Percentiles rank a stretch among this genome's conserved stretches.
phyloP scores from a whole-genome alignment of 257 asterid species.

The Petunia axillaris region DNA sequence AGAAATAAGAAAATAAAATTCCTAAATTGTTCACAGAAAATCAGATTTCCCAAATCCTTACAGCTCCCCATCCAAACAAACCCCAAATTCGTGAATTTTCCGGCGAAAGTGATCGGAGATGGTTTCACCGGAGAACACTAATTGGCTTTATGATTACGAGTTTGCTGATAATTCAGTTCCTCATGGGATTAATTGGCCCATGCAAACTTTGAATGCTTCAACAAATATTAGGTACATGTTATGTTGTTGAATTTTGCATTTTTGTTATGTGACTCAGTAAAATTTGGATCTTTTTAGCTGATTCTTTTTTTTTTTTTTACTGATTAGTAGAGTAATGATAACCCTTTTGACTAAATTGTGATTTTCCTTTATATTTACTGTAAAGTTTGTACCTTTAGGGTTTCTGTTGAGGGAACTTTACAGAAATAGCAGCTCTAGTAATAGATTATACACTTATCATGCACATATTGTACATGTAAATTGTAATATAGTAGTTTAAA shows the following conservation, averaged over 20 bases:
- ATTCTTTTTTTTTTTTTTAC: neutral
- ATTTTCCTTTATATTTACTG: neutral
- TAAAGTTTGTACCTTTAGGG: neutral
- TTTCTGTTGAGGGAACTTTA: neutral
- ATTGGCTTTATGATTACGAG: conserved; percentile 90
- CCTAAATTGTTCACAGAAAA: conserved; percentile 15
- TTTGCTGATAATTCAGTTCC: conserved; percentile 69
- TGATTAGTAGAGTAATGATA: neutral
- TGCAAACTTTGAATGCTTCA: conserved; percentile 63
- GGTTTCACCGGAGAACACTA: conserved; percentile 84
- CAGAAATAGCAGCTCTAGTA: no score
- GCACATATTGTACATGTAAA: no score
- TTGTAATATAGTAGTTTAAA: no score
- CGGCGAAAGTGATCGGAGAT: conserved; percentile 51
- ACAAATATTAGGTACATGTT: conserved; percentile 55
- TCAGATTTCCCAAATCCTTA: conserved; percentile 26
- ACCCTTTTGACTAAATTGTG: conserved; percentile 16
- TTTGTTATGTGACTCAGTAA: neutral
- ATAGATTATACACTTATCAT: no score
- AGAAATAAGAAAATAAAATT: neutral
- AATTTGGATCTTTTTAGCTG: neutral
- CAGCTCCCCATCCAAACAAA: neutral
- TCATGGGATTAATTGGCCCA: conserved; percentile 72
- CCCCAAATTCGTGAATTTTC: conserved; percentile 6
- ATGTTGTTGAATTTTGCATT: neutral